These are phyloP conservation scores for Mycogone perniciosa DNA, from an alignment of 2,329 filamentous ascomycete genomes.

Conservation along the genomic window DNA sequence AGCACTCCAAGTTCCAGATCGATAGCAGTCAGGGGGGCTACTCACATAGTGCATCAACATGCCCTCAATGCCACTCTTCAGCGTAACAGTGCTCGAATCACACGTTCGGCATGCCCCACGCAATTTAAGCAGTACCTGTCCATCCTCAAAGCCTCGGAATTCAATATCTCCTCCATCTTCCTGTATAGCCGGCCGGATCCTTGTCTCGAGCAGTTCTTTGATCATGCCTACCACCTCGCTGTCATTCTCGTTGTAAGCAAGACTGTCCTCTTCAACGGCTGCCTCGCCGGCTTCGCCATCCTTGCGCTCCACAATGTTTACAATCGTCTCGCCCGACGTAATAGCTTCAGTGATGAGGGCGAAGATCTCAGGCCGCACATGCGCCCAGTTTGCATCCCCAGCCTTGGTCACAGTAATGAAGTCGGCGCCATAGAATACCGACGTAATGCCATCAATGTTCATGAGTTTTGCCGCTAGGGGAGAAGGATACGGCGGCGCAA, in stretches of 20 bases:
- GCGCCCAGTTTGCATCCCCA: conserved; percentile 81
- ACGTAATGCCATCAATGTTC: conserved; percentile 89
- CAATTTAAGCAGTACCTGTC: conserved; percentile 79
- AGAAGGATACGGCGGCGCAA: conserved; percentile 83
- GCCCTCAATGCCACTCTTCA: conserved; percentile 96
- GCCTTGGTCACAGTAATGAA: conserved; percentile 97
- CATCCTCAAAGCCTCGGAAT: conserved; percentile 78
- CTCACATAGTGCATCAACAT: conserved; percentile 96
- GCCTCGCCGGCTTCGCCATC: conserved; percentile 38
- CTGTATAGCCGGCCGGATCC: conserved; percentile 91
- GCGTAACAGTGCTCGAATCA: conserved; percentile 90
- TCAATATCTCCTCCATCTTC: conserved; percentile 98
- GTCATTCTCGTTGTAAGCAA: conserved; percentile 84
- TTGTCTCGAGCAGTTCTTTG: conserved; percentile 91
- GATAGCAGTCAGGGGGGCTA: conserved; percentile 20
- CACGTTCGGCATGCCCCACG: conserved; percentile 91
- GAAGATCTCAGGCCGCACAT: conserved; percentile 93
- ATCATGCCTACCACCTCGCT: conserved; percentile 97
- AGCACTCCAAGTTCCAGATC: not conserved
- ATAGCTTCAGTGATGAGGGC: conserved; percentile 90
- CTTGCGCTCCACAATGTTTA: conserved; percentile 62
- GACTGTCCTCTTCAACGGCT: conserved; percentile 52
- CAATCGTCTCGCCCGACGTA: conserved; percentile 74
- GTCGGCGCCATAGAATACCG: conserved; percentile 88
- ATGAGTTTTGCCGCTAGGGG: conserved; percentile 85